Base-by-base conservation (phyloP, 495 filamentous ascomycete species). In the Penicillium salamii region DNA sequence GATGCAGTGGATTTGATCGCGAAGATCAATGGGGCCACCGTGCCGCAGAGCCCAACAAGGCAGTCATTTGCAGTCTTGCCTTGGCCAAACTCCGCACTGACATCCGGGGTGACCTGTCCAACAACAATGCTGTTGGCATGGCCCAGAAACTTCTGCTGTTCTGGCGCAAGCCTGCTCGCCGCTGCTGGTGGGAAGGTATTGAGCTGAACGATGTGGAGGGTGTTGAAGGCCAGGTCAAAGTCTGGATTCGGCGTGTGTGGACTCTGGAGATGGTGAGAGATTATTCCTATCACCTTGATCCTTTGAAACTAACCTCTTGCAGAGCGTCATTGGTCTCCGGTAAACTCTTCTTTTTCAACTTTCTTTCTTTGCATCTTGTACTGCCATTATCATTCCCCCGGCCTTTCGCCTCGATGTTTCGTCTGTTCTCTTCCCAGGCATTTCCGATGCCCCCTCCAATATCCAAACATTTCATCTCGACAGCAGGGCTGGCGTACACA, bases 161-260 rank as follows among this genome's bases (percentile, higher is more conserved):
- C 74, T 99, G 93, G 93, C 79, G 93, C 53, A 99, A 99, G 67
- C 93, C 93, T 7, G 93, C 93, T 19, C 79, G 93, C 38, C 78
- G 93, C 63, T 99, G 93, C 74, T 99, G 93, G 93, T 99, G 93
- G 93, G 93, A 97, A 65, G 95, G 93, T 7, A 86, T 97, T n/a
- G 92, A 97, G 61, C 75, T 99, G 17, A 81, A 90, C 14, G 70
- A 86, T 46, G 88, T 99, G 12, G 95, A 96, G 40, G 93, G 93
- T 9, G 82, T 97, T 13, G 84, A 95, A 29, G 95, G 93, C 21
- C 88, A 84, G 57, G 74, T 99, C 60, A 99, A 97, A 69, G 90
- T 97, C 51, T 99, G 93, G 93, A 96, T 97, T 59, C 79, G 93
- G 50, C 77, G 93, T 59, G 93, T 99, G 50, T 99, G 93, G 93